These are phyloP conservation scores for Fusarium equiseti DNA, from an alignment of 2,329 filamentous ascomycete genomes.

Conservation along the genomic window DNA sequence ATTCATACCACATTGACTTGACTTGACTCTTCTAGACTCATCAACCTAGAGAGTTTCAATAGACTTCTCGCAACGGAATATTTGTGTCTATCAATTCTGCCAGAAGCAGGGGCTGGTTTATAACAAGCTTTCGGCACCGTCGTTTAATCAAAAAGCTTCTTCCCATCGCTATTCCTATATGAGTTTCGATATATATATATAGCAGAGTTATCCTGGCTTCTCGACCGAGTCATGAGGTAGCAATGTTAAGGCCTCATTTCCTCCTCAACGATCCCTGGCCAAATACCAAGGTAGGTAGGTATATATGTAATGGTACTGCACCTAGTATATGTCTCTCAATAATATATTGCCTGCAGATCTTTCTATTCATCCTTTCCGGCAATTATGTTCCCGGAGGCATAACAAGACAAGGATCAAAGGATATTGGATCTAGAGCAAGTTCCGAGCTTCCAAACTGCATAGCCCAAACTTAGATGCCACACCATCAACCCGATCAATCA, in stretches of 20 bases:
- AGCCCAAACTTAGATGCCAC: slow-evolving; percentile 24
- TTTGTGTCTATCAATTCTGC: not conserved
- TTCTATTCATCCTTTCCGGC: not conserved
- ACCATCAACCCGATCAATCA: slow-evolving; percentile 13
- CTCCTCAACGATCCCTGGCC: not conserved
- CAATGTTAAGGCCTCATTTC: not conserved
- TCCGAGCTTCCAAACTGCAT: not conserved
- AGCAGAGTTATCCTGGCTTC: not conserved
- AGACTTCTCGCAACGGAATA: not conserved
- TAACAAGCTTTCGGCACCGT: not conserved
- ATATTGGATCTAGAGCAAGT: not conserved
- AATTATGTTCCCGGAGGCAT: not conserved
- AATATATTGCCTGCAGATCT: not conserved
- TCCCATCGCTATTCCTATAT: not conserved
- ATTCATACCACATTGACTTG: not conserved
- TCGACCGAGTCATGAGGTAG: slow-evolving; percentile 2
- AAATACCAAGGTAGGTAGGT: not conserved
- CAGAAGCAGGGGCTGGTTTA: not conserved
- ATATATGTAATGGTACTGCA: not conserved
- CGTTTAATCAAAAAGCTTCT: not conserved
- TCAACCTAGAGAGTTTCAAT: no score
- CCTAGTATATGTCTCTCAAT: not conserved
- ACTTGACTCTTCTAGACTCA: not conserved
- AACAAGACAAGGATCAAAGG: not conserved
- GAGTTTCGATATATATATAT: not conserved